Evolutionary conservation across 257 asterid species (phyloP), one percentile per base, ranked within the genome.

Genomic region (Asclepias syriaca): DNA sequence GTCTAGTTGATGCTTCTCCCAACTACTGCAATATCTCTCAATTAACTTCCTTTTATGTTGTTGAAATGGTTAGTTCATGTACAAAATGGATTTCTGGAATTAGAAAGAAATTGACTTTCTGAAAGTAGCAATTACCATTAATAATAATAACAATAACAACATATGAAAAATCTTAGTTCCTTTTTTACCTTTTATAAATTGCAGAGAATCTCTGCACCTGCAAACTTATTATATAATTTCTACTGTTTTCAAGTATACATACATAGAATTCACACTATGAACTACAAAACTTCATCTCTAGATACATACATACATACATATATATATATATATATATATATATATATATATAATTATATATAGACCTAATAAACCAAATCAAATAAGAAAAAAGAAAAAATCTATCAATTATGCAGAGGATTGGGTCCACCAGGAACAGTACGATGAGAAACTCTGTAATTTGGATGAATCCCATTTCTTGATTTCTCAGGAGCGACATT

Each of bases 351-450:
- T n/a, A n/a, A n/a, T n/a, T n/a, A n/a, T n/a, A n/a, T 10, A 51
- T 2, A 54, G 50, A 50, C 19, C 24, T 21, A 12, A 29, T 48
- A 10, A 48, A 18, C 10, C 53, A 49, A n/a, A n/a, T n/a, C n/a
- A n/a, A n/a, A n/a, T n/a, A n/a, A n/a, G n/a, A n/a, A 6, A 7
- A 43, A 7, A 43, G 6, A 43, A 43, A 43, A 9, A 72, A 21
- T n/a, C 29, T 0, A 76, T 78, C 84, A 84, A 51, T 87, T 87
- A 77, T 87, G 90, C 8, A 87, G 82, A 61, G 93, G 93, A 68
- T 87, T 87, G 11, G 93, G 90, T 45, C 93, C 93, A 45, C 80
- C 93, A 0, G 93, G 93, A 24, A 84, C 84, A 39, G 7, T 40
- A 19, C 81, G 82, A 40, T 54, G 54, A 11, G 89, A 85, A 3